Percentiles rank a stretch among this genome's conserved stretches.
Conservation (phyloP, 805 yeast genomes). For the Cyberlindnera samutprakarnensis region DNA sequence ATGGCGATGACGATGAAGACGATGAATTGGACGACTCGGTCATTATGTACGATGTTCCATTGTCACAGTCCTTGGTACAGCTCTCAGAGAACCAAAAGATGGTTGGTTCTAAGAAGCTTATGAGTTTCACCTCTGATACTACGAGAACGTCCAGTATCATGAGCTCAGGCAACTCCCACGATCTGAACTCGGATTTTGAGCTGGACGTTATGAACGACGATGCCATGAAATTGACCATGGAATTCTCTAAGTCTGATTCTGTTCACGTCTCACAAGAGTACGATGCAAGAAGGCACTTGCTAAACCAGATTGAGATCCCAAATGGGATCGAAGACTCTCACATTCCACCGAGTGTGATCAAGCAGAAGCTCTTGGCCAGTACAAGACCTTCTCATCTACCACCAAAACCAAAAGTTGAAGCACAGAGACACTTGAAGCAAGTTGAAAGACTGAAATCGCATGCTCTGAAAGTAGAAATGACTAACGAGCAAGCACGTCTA, state of each 20-base stretch:
- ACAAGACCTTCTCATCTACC: slow-evolving; percentile 65
- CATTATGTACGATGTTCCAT: slow-evolving; percentile 57
- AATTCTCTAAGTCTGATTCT: slow-evolving; percentile 23
- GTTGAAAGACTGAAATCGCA: slow-evolving; percentile 36
- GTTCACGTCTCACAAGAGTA: slow-evolving; percentile 29
- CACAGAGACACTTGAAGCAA: slow-evolving; percentile 44
- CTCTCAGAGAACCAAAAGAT: slow-evolving; percentile 30
- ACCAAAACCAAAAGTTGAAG: slow-evolving; percentile 50
- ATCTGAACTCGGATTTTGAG: slow-evolving; percentile 11
- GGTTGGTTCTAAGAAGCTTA: slow-evolving; percentile 12
- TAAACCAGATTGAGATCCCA: neutral
- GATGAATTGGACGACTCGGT: slow-evolving; percentile 46
- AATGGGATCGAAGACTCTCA: neutral
- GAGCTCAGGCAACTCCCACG: slow-evolving; percentile 20
- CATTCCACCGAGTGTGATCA: slow-evolving; percentile 10
- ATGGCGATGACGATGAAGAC: slow-evolving; percentile 33
- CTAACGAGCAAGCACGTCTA: slow-evolving; percentile 25
- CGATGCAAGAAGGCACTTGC: slow-evolving; percentile 2
- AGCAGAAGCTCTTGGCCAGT: slow-evolving; percentile 27
- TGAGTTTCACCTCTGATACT: slow-evolving; percentile 29
- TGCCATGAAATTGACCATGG: neutral
- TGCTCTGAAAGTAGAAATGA: slow-evolving; percentile 34
- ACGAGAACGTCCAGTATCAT: slow-evolving; percentile 40
- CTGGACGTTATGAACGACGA: slow-evolving; percentile 8
- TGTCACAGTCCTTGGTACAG: slow-evolving; percentile 44